Conservation (phyloP, 2,329 filamentous ascomycete genomes). For the Alternaria longipes region DNA sequence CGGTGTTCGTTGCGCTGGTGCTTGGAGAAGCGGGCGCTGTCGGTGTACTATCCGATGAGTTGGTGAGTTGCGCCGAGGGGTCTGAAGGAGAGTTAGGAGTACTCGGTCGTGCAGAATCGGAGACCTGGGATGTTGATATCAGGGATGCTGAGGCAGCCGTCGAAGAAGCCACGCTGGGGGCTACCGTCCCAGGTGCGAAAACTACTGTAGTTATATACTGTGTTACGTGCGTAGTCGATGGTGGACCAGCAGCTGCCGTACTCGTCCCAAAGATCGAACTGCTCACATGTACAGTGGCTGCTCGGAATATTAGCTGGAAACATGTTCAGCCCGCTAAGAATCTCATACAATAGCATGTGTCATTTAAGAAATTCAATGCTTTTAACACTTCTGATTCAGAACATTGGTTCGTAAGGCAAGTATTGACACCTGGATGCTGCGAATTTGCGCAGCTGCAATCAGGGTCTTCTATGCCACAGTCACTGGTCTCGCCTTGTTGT, state of each 20-base stretch:
- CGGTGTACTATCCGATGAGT: not conserved
- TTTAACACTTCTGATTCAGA: not conserved
- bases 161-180: not conserved
- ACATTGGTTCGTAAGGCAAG: not conserved
- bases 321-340: not conserved
- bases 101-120: not conserved
- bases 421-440: not conserved
- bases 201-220: not conserved
- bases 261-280: not conserved
- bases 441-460: not conserved
- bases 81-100: not conserved
- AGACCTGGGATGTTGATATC: not conserved
- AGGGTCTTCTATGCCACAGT: not conserved
- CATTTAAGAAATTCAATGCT: fast-evolving
- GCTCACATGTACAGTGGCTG: not conserved
- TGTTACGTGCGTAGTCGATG: not conserved
- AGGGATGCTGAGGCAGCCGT: not conserved
- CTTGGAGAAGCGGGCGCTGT: not conserved
- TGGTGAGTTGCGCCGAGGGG: not conserved
- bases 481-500: fast-evolving
- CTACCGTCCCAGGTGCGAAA: not conserved
- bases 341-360: not conserved
- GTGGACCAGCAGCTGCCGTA: not conserved
- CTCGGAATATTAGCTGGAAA: not conserved
- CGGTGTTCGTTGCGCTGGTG: not conserved